A percentile compares a stretch with the other conserved stretches of the same genome.
phyloP scores from a whole-genome alignment of 2,329 filamentous ascomycete species.

The Aspergillus sp. region DNA sequence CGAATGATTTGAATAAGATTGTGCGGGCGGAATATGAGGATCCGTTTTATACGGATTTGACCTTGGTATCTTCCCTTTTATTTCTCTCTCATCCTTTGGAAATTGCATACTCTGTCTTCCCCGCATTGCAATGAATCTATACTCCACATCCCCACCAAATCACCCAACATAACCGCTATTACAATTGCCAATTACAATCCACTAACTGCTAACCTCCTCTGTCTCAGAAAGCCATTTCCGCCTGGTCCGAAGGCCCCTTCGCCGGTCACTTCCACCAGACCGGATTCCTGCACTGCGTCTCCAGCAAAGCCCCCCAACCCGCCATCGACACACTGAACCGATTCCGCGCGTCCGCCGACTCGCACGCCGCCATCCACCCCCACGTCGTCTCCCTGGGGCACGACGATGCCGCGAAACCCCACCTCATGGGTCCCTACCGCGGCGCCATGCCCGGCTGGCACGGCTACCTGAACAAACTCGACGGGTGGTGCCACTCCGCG shows the following conservation, averaged over 20 bases:
- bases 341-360: conserved; percentile 40
- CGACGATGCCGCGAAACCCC: conserved; percentile 38
- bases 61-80: conserved; percentile 42
- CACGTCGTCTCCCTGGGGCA: conserved; percentile 42
- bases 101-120: too few relatives aligned
- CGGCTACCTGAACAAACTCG: conserved; percentile 59
- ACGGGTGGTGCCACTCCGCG: conserved; percentile 58
- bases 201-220: not conserved
- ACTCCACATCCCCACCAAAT: too few relatives aligned
- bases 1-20: conserved; percentile 63
- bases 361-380: conserved; percentile 33
- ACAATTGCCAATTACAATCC: too few relatives aligned
- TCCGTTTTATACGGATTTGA: conserved; percentile 55
- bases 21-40: conserved; percentile 60
- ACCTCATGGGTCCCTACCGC: conserved; percentile 48
- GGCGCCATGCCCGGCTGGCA: conserved; percentile 54
- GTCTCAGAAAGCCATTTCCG: conserved; percentile 49
- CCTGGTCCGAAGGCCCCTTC: conserved; percentile 56
- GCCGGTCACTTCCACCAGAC: conserved; percentile 54
- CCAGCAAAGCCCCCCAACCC: conserved; percentile 49
- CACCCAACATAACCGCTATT: not conserved
- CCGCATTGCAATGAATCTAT: too few relatives aligned
- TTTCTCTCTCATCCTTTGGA: not conserved
- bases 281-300: conserved; percentile 54
- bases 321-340: conserved; percentile 48